Evolutionary conservation across 345 rosid species (phyloP), one percentile per base, ranked within the genome.

Genomic region (Gossypium anomalum): DNA sequence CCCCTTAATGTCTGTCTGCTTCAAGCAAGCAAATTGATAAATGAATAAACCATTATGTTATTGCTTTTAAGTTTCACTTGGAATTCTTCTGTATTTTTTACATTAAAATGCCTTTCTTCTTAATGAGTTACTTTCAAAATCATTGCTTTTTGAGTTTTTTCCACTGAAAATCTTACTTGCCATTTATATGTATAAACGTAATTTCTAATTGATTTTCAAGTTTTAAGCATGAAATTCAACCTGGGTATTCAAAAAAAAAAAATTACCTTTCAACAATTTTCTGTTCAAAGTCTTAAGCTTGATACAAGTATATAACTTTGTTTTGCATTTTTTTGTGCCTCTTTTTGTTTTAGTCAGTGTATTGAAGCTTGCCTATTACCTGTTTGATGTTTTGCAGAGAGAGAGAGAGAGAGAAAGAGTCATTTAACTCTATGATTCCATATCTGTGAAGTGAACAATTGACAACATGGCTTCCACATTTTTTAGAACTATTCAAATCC

Each of bases 391-490:
- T 76, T 77, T 78, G 85, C 85, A 43, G 9, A 64, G 41, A 34
- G 7, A 59, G 13, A 59, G 13, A 34, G 63, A 59, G 13, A 34
- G 22, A 16, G 22, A 68, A 57, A 14, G 59, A 55, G 44, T 57
- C 12, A 41, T 77, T 63, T 61, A 41, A 43, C 22, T 77, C 25
- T 64, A 19, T 63, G 74, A 57, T 79, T 23, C 16, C 43, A n/a
- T 17, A 72, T 25, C 57, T n/a, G 41, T 34, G 73, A 72, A 57
- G 34, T 59, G 17, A 22, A 19, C 43, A 47, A 56, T 67, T 17
- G 27, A 71, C 43, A 66, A 65, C 11, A 94, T 92, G 98, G 90
- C 91, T 73, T 92, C 84, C 55, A 67, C 84, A 53, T 70, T 94
- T 68, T 77, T 87, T 8, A 89, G 86, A 78, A 85, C 83, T 62